Conservation (phyloP, 139 green algal genomes). For the Bryopsis sp. region DNA sequence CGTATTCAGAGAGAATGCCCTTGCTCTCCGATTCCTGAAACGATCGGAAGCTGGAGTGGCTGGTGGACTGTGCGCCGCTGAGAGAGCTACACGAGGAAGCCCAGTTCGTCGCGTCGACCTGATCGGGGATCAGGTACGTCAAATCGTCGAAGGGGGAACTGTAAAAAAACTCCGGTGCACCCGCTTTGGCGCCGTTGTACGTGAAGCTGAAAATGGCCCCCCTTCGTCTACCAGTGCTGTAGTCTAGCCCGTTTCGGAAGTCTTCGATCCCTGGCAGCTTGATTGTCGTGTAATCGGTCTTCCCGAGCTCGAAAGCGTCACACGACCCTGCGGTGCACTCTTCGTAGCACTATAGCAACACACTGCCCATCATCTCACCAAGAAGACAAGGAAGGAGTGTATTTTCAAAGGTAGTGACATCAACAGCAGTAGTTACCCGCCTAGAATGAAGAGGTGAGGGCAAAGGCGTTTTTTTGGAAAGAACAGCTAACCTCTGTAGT, state of each 20-base stretch:
- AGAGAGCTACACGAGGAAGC: neutral
- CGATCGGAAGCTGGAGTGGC: no score
- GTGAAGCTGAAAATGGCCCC: neutral
- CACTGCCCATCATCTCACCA: no score
- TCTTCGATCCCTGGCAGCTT: neutral
- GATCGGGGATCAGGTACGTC: neutral
- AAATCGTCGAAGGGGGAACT: neutral
- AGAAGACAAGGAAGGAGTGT: no score
- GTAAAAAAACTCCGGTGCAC: neutral
- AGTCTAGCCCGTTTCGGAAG: neutral
- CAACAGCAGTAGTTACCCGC: no score
- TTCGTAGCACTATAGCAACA: no score
- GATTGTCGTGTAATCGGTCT: no score
- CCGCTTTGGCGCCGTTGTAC: neutral
- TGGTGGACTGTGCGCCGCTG: neutral
- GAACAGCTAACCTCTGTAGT: no score
- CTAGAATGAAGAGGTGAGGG: no score
- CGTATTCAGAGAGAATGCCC: neutral
- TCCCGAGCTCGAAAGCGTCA: no score
- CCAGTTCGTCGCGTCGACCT: conserved; percentile 3
- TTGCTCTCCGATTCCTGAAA: neutral
- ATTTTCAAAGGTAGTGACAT: no score
- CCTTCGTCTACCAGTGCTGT: neutral
- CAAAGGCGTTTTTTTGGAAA: no score
- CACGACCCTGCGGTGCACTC: no score